These are phyloP conservation scores for Pleurotus giganteus DNA, from an alignment of 768 basidiomycete species.

Conservation along the genomic window DNA sequence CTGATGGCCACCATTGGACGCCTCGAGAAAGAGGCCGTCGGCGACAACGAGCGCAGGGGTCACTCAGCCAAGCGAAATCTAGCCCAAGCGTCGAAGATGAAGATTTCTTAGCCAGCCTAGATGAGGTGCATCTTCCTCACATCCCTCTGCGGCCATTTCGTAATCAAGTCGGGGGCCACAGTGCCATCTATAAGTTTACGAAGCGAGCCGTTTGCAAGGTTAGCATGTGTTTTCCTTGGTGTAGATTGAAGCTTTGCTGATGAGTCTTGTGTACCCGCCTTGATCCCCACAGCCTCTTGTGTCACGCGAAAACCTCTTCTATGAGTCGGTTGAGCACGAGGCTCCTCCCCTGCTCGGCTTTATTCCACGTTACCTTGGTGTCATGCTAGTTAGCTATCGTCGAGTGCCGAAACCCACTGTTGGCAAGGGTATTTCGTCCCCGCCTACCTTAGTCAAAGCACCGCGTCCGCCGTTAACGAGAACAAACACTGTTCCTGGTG, in stretches of 20 bases:
- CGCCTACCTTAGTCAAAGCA: conserved; percentile 17
- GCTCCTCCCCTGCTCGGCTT: conserved; percentile 90
- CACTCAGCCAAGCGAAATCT: background rate
- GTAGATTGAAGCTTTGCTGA: conserved; percentile 21
- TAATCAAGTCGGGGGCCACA: conserved; percentile 98
- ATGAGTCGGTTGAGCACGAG: conserved; percentile 93
- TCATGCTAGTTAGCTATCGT: conserved; percentile 97
- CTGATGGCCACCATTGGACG: conserved; percentile 4
- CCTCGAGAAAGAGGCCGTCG: background rate
- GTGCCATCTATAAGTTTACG: conserved; percentile 96
- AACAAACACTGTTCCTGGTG: conserved; percentile 22
- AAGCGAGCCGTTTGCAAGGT: conserved; percentile 99
- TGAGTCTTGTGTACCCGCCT: conserved; percentile 52
- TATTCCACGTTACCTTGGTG: conserved; percentile 97
- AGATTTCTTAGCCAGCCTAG: conserved; percentile 37
- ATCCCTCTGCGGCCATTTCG: conserved; percentile 94
- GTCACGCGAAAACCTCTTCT: conserved; percentile 95
- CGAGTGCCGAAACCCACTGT: conserved; percentile 52
- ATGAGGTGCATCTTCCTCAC: conserved; percentile 70
- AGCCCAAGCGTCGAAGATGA: background rate
- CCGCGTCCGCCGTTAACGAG: conserved; percentile 26
- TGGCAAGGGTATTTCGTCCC: conserved; percentile 18
- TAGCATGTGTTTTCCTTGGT: conserved; percentile 27
- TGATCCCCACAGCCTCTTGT: conserved; percentile 74
- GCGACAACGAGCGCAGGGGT: background rate